Evolutionary conservation across 2,329 filamentous ascomycete species (phyloP), one percentile per base, ranked within the genome.

Genomic region (Fusarium piperis): DNA sequence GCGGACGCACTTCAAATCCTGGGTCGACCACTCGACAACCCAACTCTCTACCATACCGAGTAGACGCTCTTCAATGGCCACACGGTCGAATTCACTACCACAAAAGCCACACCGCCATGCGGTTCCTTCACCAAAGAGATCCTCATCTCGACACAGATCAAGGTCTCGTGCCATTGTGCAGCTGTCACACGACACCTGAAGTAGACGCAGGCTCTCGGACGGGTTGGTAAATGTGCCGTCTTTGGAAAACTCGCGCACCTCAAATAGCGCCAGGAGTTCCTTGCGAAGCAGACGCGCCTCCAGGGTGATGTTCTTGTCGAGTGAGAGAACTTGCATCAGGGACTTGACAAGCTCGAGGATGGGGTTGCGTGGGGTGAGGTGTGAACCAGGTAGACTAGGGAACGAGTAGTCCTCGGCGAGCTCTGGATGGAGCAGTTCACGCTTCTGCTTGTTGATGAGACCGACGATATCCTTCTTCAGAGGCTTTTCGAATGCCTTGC

Each of bases 161-260:
- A 98, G 86, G 77, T 98, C 95, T 33, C 94, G 90, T 13, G 93
- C 90, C 81, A 96, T 90, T 51, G 95, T 97, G 84, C 96, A 99
- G 79, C 93, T 93, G 73, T 95, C 91, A 81, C 96, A 99, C 68
- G 93, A 93, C 33, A 98, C 83, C 78, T 95, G 92, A 5, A 87
- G 80, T 6, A 99, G 84, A 71, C 88, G 89, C 5, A 98, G 87
- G 48, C 87, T 91, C 62, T 92, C 90, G 58, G 90, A 93, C 0
- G 96, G 95, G 79, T 98, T 98, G 67, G 89, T 86, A 80, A 98
- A 99, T 4, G 91, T 88, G n/a, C 93, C 95, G 62, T 95, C 94
- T 59, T 91, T 88, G 80, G 92, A 93, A 84, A 99, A 99, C 81
- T 99, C 96, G 75, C 94, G 93, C 59, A 99, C 91, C 63, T 99